A percentile compares a stretch with the other conserved stretches of the same genome.
These are phyloP conservation scores for Penicillium paxilli DNA, from an alignment of 495 filamentous ascomycete genomes.

Conservation along the genomic window DNA sequence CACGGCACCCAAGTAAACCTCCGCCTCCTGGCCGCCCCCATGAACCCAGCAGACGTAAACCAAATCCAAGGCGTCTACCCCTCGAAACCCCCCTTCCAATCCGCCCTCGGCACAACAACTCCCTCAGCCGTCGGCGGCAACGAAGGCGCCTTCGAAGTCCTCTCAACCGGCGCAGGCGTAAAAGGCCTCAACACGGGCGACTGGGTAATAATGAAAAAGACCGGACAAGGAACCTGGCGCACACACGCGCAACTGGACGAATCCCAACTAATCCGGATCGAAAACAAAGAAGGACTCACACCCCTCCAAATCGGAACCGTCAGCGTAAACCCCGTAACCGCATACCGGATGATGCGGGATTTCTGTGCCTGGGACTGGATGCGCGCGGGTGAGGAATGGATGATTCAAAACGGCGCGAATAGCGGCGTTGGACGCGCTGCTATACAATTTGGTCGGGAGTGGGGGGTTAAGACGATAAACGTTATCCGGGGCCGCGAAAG, in stretches of 20 bases:
- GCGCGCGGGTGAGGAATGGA: conserved; percentile 66
- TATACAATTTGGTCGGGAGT: conserved; percentile 77
- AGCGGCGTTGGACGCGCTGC: conserved; percentile 85
- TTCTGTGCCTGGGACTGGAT: conserved; percentile 63
- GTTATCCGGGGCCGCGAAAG: conserved; percentile 70
- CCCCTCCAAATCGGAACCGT: conserved; percentile 80
- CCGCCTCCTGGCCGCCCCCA: conserved; percentile 80
- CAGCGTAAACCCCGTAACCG: conserved; percentile 87
- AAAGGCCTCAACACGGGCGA: conserved; percentile 67
- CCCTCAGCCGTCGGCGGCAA: conserved; percentile 82
- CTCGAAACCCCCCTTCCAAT: conserved; percentile 71
- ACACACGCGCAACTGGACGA: conserved; percentile 80
- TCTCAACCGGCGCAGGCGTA: conserved; percentile 60
- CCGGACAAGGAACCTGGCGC: conserved; percentile 87
- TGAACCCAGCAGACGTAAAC: conserved; percentile 98
- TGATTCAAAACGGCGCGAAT: conserved; percentile 96
- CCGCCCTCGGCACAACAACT: conserved; percentile 66
- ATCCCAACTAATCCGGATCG: conserved; percentile 62
- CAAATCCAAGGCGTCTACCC: conserved; percentile 97
- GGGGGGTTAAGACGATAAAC: conserved; percentile 88
- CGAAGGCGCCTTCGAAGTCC: conserved; percentile 87
- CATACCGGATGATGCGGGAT: conserved; percentile 88
- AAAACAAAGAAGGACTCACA: conserved; percentile 65
- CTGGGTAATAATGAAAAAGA: conserved; percentile 84
- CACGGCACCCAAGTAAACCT: conserved; percentile 62